Percentiles rank a stretch among this genome's conserved stretches.
phyloP scores from a whole-genome alignment of 2,329 filamentous ascomycete species.

The Hirsutella minnesotensis region DNA sequence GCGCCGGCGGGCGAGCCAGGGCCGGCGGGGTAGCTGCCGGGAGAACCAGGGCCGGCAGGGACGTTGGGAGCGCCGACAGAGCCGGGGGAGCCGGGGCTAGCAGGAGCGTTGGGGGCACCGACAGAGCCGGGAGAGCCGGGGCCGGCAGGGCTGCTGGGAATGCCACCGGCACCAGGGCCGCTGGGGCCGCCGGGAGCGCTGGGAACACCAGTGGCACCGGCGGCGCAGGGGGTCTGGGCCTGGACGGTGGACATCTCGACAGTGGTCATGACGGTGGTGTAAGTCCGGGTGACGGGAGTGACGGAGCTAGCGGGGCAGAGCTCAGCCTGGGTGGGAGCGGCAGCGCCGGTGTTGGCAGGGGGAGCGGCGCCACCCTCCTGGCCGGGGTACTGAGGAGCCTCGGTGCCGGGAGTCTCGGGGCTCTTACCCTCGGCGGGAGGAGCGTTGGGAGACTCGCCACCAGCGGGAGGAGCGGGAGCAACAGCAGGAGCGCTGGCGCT shows the following conservation, averaged over 20 bases:
- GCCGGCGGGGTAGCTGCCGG: too few species aligned
- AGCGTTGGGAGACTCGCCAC: not conserved
- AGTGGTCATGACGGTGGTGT: constrained; percentile 43
- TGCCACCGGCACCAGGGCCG: not conserved
- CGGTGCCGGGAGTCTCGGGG: constrained; percentile 8
- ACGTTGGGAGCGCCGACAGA: constrained; percentile 13
- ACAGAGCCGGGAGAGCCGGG: too few species aligned
- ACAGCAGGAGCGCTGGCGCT: constrained; percentile 15
- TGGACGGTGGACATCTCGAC: constrained; percentile 40
- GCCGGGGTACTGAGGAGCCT: constrained; percentile 6
- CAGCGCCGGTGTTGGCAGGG: not conserved
- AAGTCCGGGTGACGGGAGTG: constrained; percentile 41
- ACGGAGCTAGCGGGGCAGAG: constrained; percentile 27
- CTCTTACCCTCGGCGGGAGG: not conserved
- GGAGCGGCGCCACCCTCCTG: not conserved
- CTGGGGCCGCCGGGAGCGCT: not conserved
- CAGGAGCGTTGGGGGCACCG: too few species aligned
- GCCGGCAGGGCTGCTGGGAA: constrained; percentile 4
- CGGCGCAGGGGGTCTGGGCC: constrained; percentile 30
- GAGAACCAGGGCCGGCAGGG: constrained; percentile 17
- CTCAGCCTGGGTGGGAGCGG: constrained; percentile 4
- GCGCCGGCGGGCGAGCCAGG: too few species aligned
- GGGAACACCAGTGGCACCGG: constrained; percentile 13
- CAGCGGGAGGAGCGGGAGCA: not conserved
- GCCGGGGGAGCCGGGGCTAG: too few species aligned